Evolutionary conservation across 2,329 filamentous ascomycete species (phyloP).

Genomic region (Endothia cerciana): DNA sequence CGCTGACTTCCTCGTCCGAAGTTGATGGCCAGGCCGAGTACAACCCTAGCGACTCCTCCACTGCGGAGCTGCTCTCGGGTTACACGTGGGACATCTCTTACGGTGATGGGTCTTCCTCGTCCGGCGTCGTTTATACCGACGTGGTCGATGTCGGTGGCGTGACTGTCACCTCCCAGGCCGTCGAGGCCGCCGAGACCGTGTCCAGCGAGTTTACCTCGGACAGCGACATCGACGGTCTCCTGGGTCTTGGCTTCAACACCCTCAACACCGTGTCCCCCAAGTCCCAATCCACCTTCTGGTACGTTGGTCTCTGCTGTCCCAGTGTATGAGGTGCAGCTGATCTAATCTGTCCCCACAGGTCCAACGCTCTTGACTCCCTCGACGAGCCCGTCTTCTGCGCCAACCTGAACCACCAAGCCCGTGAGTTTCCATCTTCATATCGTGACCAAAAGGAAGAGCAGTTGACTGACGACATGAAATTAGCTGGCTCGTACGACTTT

Average conservation of each 20-base stretch:
- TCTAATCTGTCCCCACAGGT: conserved; percentile 33
- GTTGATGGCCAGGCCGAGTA: conserved; percentile 60
- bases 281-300: conserved; percentile 51
- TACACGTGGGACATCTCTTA: conserved; percentile 62
- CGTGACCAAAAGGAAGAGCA: conserved; percentile 13
- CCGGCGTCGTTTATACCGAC: conserved; percentile 66
- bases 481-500: conserved; percentile 42
- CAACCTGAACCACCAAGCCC: conserved; percentile 41
- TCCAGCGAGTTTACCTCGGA: conserved; percentile 47
- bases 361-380: conserved; percentile 38
- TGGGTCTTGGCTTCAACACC: conserved; percentile 64
- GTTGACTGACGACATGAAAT: neutral
- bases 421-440: conserved; percentile 32
- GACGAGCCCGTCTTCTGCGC: conserved; percentile 40
- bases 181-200: conserved; percentile 64
- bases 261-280: conserved; percentile 62
- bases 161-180: conserved; percentile 62
- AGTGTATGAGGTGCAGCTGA: conserved; percentile 26
- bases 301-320: conserved; percentile 34
- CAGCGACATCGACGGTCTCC: conserved; percentile 44
- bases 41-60: conserved; percentile 48
- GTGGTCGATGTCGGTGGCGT: conserved; percentile 64
- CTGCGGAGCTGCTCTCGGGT: conserved; percentile 46
- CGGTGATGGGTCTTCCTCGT: conserved; percentile 64
- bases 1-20: conserved; percentile 51